Base-by-base conservation (phyloP, 352 stramenopile genomes). In the Phytopythium montanum region DNA sequence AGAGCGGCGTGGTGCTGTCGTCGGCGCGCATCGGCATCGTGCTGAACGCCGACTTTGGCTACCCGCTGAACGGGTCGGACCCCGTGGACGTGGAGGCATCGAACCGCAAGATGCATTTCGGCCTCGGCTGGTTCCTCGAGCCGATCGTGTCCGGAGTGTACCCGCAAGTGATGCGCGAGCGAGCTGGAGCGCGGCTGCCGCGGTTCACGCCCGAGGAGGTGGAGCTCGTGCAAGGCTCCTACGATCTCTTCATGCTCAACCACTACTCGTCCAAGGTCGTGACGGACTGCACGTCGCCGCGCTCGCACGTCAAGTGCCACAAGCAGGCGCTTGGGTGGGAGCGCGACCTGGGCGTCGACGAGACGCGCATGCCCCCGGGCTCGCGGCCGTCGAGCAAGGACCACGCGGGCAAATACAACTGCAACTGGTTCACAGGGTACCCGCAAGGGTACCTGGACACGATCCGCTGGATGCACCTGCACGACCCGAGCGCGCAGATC, bases 241-340 rank as follows among this genome's bases (percentile, higher is more conserved):
- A 83, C 62, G 96, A 99, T 54, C 90, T 98, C 51, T 87, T 98
- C 58, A 97, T 96, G 54, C 70, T 98, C 8, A 98, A 99, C 68
- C 89, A 98, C 69, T 99, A 98, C 73, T 75, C 68, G n/a, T 81
- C 79, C 25, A 80, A 76, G 56, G 59, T 73, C 6, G 81, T 87
- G 45, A 85, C 75, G 0, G 72, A 92, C 66, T 87, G 75, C 28
- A 33, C 54, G 21, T 74, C 64, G 4, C 49, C 55, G 1, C 60
- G 60, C 28, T 76, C 74, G 13, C 65, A 66, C n/a, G 60, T 69
- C 13, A 62, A 68, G 19, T 88, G 79, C 60, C 61, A 69, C 31
- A 70, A 69, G 55, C 65, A 77, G 39, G 50, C 59, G 41, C 65
- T 62, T 33, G 79, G 79, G 13, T 87, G 76, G 70, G 69, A 84